phyloP scores from a whole-genome alignment of 148 eudicot species.

The Gaultheria prostrata region DNA sequence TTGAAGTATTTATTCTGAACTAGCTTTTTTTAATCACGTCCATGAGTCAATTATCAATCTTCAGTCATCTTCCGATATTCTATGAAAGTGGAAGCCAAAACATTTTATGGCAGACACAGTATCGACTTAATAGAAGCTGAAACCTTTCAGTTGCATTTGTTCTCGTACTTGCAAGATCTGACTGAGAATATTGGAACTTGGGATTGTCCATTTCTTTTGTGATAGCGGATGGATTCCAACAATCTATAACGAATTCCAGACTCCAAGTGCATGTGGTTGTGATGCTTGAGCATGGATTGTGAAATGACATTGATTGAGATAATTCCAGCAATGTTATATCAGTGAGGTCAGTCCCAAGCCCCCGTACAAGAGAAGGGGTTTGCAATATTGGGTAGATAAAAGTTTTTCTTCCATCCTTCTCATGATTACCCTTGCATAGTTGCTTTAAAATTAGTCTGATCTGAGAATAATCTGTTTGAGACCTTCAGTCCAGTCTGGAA shows the following conservation, averaged over 20 bases:
- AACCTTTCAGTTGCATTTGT: background rate
- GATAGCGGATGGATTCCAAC: background rate
- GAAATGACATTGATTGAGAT: background rate
- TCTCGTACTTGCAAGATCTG: background rate
- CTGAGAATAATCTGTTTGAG: background rate
- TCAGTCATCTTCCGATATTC: background rate
- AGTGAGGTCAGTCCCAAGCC: constrained; percentile 15
- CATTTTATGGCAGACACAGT: background rate
- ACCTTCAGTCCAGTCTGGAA: background rate
- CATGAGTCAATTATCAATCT: background rate
- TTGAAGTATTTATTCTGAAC: background rate
- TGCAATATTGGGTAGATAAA: background rate
- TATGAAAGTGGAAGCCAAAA: background rate
- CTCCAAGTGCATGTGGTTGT: background rate
- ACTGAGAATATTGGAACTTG: too few relatives aligned
- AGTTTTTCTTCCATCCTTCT: background rate
- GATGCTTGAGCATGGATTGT: too few relatives aligned
- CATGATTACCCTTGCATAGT: background rate
- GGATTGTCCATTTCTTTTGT: too few relatives aligned
- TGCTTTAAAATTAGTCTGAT: background rate
- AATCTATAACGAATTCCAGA: background rate
- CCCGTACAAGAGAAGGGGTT: constrained; percentile 12
- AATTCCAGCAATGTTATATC: constrained; percentile 9
- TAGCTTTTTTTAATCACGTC: background rate
- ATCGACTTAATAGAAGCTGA: background rate